phyloP scores from a whole-genome alignment of 148 eudicot species.

The Amaranthus cruentus region DNA sequence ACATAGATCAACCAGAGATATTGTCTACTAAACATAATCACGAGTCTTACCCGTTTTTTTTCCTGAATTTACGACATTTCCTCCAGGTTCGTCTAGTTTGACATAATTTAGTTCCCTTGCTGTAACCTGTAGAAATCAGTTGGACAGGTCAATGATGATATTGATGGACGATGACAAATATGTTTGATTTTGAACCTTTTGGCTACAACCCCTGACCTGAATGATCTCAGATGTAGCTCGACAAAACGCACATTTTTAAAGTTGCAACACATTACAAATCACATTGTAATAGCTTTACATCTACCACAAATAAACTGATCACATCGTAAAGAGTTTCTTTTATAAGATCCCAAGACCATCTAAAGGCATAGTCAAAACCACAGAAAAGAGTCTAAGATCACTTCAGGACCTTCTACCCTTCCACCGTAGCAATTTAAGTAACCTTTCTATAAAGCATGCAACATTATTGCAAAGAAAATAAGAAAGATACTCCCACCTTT shows the following conservation, averaged over 20 bases:
- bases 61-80: constrained; percentile 20
- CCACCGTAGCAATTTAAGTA: neutral
- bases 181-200: neutral
- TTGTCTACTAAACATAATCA: neutral
- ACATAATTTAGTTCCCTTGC: constrained; percentile 59
- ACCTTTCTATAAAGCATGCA: neutral
- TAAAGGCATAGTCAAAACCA: neutral
- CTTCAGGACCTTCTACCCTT: neutral
- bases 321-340: no score
- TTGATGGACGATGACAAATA: neutral
- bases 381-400: neutral
- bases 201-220: no score
- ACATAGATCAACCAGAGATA: neutral
- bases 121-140: constrained; percentile 34
- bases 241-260: no score
- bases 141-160: constrained; percentile 4
- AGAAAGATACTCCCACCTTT: neutral
- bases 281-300: no score
- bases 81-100: constrained; percentile 26
- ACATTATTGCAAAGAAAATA: neutral
- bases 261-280: no score
- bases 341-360: neutral
- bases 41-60: constrained; percentile 25
- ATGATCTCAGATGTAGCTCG: no score
- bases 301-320: no score